phyloP scores from a whole-genome alignment of 2,329 filamentous ascomycete genomes.

The Juglanconis oblonga region DNA sequence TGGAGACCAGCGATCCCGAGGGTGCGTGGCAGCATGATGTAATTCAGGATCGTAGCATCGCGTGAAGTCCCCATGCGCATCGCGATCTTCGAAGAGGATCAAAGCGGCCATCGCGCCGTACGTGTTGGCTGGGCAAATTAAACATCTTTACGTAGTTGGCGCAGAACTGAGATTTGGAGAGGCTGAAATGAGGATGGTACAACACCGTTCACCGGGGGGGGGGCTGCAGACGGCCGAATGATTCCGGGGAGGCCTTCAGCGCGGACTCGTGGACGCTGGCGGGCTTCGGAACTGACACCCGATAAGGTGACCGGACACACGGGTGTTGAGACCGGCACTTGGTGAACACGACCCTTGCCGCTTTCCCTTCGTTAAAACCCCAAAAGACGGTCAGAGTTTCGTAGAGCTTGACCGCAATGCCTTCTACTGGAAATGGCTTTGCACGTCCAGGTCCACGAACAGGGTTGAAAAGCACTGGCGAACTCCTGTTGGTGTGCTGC shows the following conservation, averaged over 20 bases:
- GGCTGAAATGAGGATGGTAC: constrained; percentile 11
- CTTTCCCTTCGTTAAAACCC: too few relatives aligned
- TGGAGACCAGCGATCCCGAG: not conserved
- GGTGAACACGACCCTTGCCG: too few relatives aligned
- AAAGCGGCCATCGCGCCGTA: not conserved
- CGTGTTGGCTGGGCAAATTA: not conserved
- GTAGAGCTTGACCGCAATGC: constrained; percentile 2
- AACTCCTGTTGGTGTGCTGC: constrained; percentile 13
- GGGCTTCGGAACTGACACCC: not conserved
- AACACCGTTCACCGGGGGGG: constrained; percentile 2
- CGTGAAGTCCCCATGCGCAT: not conserved
- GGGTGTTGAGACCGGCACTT: not conserved
- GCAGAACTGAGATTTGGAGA: not conserved
- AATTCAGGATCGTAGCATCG: not conserved
- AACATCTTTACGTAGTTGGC: not conserved
- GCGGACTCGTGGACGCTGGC: not conserved
- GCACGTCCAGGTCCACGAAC: constrained; percentile 2
- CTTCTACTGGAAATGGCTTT: not conserved
- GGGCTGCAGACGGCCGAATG: not conserved
- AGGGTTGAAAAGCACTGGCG: not conserved
- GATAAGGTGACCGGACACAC: not conserved
- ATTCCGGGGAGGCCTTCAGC: not conserved
- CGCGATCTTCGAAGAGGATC: not conserved
- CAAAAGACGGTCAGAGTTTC: not conserved
- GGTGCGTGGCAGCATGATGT: not conserved